Conservation (phyloP, 352 stramenopile genomes). For the Pythium oligandrum region DNA sequence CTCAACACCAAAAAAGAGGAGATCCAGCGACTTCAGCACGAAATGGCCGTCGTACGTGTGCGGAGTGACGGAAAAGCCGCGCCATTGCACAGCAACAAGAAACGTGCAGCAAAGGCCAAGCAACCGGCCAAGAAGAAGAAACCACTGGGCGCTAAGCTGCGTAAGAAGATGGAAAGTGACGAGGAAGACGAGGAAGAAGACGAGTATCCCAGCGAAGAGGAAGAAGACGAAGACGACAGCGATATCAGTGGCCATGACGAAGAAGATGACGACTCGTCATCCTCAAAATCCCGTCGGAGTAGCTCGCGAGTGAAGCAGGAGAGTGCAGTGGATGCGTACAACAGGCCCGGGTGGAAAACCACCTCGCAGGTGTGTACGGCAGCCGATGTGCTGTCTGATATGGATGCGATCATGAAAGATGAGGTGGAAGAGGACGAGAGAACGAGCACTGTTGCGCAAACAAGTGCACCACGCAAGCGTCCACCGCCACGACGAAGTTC, state of each 20-base stretch:
- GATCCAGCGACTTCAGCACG: constrained; percentile 34
- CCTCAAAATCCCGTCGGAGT: neutral
- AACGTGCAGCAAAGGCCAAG: constrained; percentile 29
- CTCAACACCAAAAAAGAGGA: constrained; percentile 66
- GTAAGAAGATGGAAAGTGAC: constrained; percentile 6
- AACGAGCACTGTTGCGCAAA: neutral
- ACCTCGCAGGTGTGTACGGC: constrained; percentile 34
- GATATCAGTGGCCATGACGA: constrained; percentile 9
- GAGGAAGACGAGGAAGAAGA: constrained; percentile 18
- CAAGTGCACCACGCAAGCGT: too few species aligned
- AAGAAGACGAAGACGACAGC: constrained; percentile 16
- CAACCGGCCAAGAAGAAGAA: constrained; percentile 12
- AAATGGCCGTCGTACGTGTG: constrained; percentile 14
- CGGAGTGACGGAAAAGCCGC: constrained; percentile 4
- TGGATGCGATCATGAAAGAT: constrained; percentile 39
- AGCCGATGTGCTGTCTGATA: constrained; percentile 34
- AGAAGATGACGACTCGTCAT: constrained; percentile 6
- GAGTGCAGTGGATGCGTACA: constrained; percentile 34
- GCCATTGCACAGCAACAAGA: constrained; percentile 12
- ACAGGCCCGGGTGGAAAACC: constrained; percentile 14
- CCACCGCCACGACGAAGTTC: too few species aligned
- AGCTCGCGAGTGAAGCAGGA: constrained; percentile 7
- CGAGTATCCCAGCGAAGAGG: constrained; percentile 1
- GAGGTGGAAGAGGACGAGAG: constrained; percentile 26
- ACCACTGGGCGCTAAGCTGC: too few species aligned